Evolutionary conservation across 129 eudicot genomes (phyloP).

Genomic region (Deinandra increscens): DNA sequence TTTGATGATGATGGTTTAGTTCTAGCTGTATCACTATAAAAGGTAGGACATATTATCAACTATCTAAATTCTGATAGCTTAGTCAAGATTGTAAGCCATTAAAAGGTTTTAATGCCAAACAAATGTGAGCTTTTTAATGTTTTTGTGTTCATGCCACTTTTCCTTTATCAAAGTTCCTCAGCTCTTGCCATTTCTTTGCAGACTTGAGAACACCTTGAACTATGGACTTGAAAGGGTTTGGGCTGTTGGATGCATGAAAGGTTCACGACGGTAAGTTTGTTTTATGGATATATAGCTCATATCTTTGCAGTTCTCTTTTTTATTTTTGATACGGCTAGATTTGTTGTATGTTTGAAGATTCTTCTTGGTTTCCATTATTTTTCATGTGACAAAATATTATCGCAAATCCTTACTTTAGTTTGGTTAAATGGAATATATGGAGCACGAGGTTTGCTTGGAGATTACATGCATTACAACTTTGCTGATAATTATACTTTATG

Average conservation of each 20-base stretch:
- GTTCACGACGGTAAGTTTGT: slow-evolving; percentile 75
- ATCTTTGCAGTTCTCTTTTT: not conserved
- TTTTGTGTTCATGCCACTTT: slow-evolving; percentile 16
- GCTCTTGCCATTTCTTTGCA: slow-evolving; percentile 31
- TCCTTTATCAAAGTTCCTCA: slow-evolving; percentile 8
- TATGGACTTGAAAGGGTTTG: slow-evolving; percentile 96
- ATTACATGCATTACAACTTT: slow-evolving; percentile 8
- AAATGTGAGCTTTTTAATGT: slow-evolving; percentile 3
- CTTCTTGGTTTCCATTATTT: not conserved
- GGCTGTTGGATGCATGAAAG: slow-evolving; percentile 90
- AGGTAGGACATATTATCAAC: not conserved
- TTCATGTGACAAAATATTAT: slow-evolving; percentile 3
- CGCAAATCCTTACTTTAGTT: not conserved
- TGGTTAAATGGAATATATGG: slow-evolving; percentile 2
- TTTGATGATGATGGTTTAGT: slow-evolving; percentile 7
- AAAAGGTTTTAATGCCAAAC: not conserved
- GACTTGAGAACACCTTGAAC: slow-evolving; percentile 92
- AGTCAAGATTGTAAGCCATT: slow-evolving; percentile 3
- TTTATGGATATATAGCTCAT: slow-evolving; percentile 18
- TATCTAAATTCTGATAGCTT: slow-evolving; percentile 3
- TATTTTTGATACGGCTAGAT: not conserved
- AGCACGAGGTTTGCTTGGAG: slow-evolving; percentile 12
- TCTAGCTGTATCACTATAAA: slow-evolving; percentile 18
- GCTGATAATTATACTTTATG: not conserved
- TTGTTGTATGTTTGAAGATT: slow-evolving; percentile 2